Conservation (phyloP, 768 basidiomycete species). For the Tulasnella sp. region DNA sequence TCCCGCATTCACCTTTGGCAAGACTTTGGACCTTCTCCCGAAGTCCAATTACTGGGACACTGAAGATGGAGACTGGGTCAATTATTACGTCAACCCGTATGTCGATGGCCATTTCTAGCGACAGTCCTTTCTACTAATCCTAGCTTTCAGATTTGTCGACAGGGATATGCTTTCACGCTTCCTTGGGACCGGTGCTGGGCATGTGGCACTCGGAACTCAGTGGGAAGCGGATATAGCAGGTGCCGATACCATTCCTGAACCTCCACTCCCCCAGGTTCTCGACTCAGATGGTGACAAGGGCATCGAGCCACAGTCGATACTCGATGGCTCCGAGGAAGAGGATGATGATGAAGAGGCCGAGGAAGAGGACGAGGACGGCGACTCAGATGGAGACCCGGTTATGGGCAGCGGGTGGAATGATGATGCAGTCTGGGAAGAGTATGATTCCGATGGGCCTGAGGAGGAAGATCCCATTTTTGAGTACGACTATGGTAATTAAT, state of each 20-base stretch:
- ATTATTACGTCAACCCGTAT: slow-evolving; percentile 31
- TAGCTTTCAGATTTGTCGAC: slow-evolving; percentile 21
- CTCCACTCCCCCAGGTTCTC: too few relatives aligned
- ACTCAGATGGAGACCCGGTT: too few relatives aligned
- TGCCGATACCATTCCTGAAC: background rate
- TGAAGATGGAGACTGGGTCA: slow-evolving; percentile 25
- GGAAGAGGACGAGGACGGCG: background rate
- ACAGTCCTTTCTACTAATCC: background rate
- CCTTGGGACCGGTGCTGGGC: slow-evolving; percentile 20
- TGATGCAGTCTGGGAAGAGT: background rate
- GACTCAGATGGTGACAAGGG: background rate
- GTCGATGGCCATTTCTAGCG: background rate
- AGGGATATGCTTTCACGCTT: slow-evolving; percentile 22
- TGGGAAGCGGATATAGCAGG: background rate
- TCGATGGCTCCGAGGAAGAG: background rate
- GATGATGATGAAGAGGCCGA: background rate
- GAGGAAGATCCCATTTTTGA: background rate
- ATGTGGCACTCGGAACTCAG: slow-evolving; percentile 2
- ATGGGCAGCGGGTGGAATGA: background rate
- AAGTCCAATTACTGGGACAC: slow-evolving; percentile 6
- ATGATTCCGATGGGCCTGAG: background rate
- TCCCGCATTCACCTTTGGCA: slow-evolving; percentile 28
- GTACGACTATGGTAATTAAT: background rate
- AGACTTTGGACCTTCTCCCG: slow-evolving; percentile 16
- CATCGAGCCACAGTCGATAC: background rate